Conservation (phyloP, 129 eudicot genomes). For the Arctium lappa region DNA sequence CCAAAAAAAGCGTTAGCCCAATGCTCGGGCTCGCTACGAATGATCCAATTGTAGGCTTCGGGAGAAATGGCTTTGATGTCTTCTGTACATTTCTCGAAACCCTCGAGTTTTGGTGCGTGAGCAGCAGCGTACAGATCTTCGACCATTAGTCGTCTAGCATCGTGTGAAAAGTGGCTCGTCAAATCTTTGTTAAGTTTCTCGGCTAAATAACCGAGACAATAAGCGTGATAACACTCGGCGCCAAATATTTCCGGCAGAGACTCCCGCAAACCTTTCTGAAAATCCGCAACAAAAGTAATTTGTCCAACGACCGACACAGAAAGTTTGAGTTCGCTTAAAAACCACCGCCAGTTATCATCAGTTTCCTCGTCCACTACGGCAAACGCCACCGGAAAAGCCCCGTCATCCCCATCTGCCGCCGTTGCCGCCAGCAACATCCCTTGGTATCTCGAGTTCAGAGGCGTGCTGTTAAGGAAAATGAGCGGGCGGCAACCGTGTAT, state of each 20-base stretch:
- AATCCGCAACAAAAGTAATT: conserved; percentile 29
- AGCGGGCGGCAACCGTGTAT: conserved; percentile 33
- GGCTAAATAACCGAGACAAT: conserved; percentile 38
- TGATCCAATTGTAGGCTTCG: conserved; percentile 37
- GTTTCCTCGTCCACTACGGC: conserved; percentile 33
- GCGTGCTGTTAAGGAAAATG: conserved; percentile 36
- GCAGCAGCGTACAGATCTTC: conserved; percentile 40
- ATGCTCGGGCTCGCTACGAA: conserved; percentile 27
- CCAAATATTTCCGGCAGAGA: conserved; percentile 30
- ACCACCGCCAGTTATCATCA: conserved; percentile 42
- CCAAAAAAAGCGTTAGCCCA: conserved; percentile 32
- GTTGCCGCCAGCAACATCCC: conserved; percentile 37
- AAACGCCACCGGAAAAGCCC: conserved; percentile 38
- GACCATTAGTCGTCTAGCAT: conserved; percentile 35
- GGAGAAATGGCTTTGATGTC: conserved; percentile 31
- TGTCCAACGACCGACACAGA: background rate
- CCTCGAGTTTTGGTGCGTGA: conserved; percentile 29
- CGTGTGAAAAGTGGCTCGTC: conserved; percentile 50
- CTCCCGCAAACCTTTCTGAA: conserved; percentile 29
- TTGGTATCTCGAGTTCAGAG: conserved; percentile 42
- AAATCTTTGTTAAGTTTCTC: conserved; percentile 33
- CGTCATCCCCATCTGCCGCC: conserved; percentile 39
- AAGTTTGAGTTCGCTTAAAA: conserved; percentile 18
- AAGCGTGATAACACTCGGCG: conserved; percentile 28
- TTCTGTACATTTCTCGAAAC: conserved; percentile 14